Percentiles rank a stretch among this genome's conserved stretches.
Conservation (phyloP, 495 filamentous ascomycete genomes). For the Penicillium riverlandense region DNA sequence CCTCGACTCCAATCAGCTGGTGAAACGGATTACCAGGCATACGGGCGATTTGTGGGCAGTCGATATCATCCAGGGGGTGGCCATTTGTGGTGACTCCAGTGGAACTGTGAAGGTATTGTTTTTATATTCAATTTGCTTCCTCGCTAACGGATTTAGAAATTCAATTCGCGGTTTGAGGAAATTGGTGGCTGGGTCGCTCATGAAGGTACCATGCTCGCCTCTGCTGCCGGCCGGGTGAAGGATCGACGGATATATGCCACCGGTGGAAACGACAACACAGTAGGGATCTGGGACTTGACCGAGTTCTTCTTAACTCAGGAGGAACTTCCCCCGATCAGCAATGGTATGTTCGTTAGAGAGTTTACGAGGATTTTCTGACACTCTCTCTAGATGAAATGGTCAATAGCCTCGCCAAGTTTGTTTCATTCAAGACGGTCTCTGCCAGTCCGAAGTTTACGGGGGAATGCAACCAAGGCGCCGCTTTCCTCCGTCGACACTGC, state of each 20-base stretch:
- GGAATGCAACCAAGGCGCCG: slow-evolving; percentile 88
- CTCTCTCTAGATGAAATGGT: slow-evolving; percentile 63
- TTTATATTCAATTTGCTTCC: not conserved
- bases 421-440: slow-evolving; percentile 86
- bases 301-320: slow-evolving; percentile 40
- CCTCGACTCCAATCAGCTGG: slow-evolving; percentile 83
- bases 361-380: not conserved
- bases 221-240: slow-evolving; percentile 59
- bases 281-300: slow-evolving; percentile 80
- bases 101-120: slow-evolving; percentile 67
- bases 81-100: slow-evolving; percentile 76
- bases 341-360: slow-evolving; percentile 33
- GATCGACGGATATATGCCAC: slow-evolving; percentile 76
- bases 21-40: slow-evolving; percentile 73
- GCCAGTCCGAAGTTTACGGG: slow-evolving; percentile 73
- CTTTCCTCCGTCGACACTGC: slow-evolving; percentile 80
- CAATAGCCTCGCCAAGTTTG: slow-evolving; percentile 71
- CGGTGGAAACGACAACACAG: slow-evolving; percentile 85
- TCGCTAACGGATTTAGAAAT: slow-evolving; percentile 46
- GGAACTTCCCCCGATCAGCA: slow-evolving; percentile 47
- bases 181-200: slow-evolving; percentile 80
- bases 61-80: slow-evolving; percentile 69
- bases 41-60: slow-evolving; percentile 81
- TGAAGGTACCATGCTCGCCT: slow-evolving; percentile 79
- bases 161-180: slow-evolving; percentile 83